A percentile compares a stretch with the other conserved stretches of the same genome.
phyloP scores from a whole-genome alignment of 75 land plant species.

The Selaginella tamariscina region DNA sequence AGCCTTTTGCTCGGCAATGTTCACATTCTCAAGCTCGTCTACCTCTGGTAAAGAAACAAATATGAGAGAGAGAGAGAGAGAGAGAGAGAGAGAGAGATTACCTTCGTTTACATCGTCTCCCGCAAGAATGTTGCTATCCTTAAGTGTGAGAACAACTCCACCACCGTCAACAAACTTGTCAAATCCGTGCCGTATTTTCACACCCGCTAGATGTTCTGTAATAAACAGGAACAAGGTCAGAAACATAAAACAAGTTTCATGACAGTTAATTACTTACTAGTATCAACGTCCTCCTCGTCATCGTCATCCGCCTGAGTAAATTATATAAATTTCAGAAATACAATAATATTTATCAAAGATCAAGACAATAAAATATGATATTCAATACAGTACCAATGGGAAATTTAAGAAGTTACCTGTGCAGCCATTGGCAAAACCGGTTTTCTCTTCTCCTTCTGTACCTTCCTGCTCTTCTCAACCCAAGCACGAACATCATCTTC shows the following conservation, averaged over 20 bases:
- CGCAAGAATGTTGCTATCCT: conserved; percentile 72
- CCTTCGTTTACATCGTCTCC: conserved; percentile 84
- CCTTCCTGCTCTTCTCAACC: conserved; percentile 62
- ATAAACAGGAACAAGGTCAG: background rate
- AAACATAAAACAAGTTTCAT: background rate
- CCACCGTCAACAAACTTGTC: conserved; percentile 96
- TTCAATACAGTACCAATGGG: background rate
- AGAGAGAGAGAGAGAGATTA: conserved; percentile 25
- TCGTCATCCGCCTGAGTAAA: background rate
- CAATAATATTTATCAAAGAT: background rate
- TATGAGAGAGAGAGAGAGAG: background rate
- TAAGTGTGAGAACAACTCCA: conserved; percentile 91
- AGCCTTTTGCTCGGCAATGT: conserved; percentile 75
- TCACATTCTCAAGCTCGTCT: conserved; percentile 93
- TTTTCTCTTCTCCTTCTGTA: conserved; percentile 70
- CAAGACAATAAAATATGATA: conserved; percentile 4
- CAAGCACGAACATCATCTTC: conserved; percentile 61
- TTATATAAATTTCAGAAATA: background rate
- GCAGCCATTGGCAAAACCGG: conserved; percentile 52
- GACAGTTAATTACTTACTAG: background rate
- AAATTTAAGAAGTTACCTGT: conserved; percentile 34
- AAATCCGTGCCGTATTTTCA: conserved; percentile 95
- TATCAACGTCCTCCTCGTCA: background rate
- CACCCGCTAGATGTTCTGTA: conserved; percentile 77
- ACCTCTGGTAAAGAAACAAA: conserved; percentile 32